Base-by-base conservation (phyloP, 306 rosid genomes). In the Oemleria cerasiformis region DNA sequence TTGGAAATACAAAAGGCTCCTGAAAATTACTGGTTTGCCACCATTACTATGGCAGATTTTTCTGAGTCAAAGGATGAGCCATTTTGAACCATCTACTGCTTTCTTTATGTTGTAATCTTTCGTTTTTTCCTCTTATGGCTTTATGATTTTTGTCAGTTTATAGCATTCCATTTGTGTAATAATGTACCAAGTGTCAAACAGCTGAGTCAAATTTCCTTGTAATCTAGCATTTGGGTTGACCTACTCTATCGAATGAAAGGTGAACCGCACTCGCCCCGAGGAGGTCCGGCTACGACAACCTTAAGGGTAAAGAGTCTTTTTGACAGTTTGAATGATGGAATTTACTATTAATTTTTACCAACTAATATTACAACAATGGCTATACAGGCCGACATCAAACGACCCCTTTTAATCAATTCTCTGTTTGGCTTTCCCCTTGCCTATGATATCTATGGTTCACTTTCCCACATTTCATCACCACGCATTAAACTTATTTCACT, bases 1-100 rank as follows among this genome's bases (percentile, higher is more conserved):
- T 81, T 59, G 72, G 73, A 65, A 74, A 67, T 71, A 69, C 74
- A 70, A 81, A 81, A 77, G 87, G 83, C 77, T 84, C 77, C 56
- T 72, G 21, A 51, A 54, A 72, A 60, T 71, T 65, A 79, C 80
- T 43, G 76, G 72, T 77, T 83, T 80, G 78, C 68, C 77, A 67
- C 72, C 59, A 70, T 74, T 56, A 14, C 53, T 1, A 30, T 70
- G 75, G 74, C 75, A 73, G 64, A 45, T 25, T 45, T 60, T 60
- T 69, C 21, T 15, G n/a, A 36, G 54, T 47, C 73, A 44, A 50
- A 38, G 87, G 74, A 78, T 70, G 73, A 83, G 73, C 69, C 78
- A 58, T 75, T 79, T 64, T 61, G 36, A 30, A 30, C 36, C 38
- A 30, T 67, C 17, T 38, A 65, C 58, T 63, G 38, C 4, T 39